Conservation (phyloP, 805 yeast species). For the Candida easanensis region DNA sequence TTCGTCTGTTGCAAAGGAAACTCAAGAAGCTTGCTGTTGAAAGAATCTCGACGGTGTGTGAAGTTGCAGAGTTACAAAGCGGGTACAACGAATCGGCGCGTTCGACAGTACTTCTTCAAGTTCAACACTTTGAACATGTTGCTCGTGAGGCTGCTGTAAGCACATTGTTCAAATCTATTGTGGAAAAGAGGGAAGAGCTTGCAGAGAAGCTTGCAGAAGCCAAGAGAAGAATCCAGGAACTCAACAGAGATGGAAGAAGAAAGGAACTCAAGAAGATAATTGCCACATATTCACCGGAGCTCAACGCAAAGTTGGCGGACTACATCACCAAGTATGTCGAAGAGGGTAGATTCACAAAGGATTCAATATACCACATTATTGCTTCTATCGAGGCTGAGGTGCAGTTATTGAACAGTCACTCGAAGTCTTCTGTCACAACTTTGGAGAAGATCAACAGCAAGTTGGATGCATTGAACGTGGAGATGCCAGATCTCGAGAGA, state of each 20-base stretch:
- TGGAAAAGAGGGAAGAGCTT: slow-evolving; percentile 28
- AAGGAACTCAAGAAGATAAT: slow-evolving; percentile 30
- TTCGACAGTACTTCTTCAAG: slow-evolving; percentile 26
- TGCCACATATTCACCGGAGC: slow-evolving; percentile 36
- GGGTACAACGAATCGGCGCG: slow-evolving; percentile 28
- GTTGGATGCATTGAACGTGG: slow-evolving; percentile 22
- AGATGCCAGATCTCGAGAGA: slow-evolving; percentile 20
- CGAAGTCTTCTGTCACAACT: slow-evolving; percentile 35
- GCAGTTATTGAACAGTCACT: slow-evolving; percentile 33
- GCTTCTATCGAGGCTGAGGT: slow-evolving; percentile 46
- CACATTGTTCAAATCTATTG: slow-evolving; percentile 29
- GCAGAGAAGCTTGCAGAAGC: slow-evolving; percentile 27
- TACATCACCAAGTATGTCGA: slow-evolving; percentile 39
- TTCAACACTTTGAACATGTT: slow-evolving; percentile 36
- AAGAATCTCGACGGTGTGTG: slow-evolving; percentile 25
- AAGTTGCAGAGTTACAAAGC: slow-evolving; percentile 21
- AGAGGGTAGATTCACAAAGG: slow-evolving; percentile 36
- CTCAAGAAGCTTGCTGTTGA: slow-evolving; percentile 21
- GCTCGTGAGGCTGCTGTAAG: slow-evolving; percentile 35
- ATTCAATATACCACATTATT: slow-evolving; percentile 37
- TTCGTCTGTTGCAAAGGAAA: slow-evolving; percentile 30
- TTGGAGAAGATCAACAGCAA: slow-evolving; percentile 29
- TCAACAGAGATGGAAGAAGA: slow-evolving; percentile 25
- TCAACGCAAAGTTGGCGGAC: slow-evolving; percentile 36
- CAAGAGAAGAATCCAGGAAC: slow-evolving; percentile 27